Evolutionary conservation across 1,139 yeast genomes (phyloP).

Genomic region (Magnusiomyces starmeri): DNA sequence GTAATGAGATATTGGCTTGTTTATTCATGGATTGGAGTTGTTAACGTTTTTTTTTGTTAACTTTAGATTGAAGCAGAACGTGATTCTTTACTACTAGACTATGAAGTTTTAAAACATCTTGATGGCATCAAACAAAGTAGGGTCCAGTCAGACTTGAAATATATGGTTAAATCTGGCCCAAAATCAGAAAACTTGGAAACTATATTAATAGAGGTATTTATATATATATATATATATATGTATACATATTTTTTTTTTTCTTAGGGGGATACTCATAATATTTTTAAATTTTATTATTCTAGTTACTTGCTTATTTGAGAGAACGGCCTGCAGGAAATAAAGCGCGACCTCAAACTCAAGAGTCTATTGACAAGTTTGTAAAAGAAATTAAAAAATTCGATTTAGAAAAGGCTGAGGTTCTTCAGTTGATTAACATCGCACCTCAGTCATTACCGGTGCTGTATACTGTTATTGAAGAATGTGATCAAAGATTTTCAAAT

Average conservation of each 20-base stretch:
- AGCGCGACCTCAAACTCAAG: conserved; percentile 37
- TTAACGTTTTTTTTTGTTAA: not conserved
- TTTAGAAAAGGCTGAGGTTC: conserved; percentile 73
- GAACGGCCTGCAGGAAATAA: conserved; percentile 40
- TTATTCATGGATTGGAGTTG: not conserved
- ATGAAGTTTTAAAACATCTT: conserved; percentile 61
- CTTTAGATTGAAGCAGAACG: conserved; percentile 42
- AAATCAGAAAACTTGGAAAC: conserved; percentile 45
- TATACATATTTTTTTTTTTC: conserved; percentile 30
- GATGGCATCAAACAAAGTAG: conserved; percentile 43
- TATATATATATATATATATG: not conserved
- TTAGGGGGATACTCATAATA: conserved; percentile 18
- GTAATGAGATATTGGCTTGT: too few species aligned
- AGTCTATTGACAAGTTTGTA: conserved; percentile 44
- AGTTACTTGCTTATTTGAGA: conserved; percentile 41
- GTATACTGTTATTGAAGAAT: conserved; percentile 80
- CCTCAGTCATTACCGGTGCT: conserved; percentile 76
- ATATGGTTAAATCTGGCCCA: conserved; percentile 19
- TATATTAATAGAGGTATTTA: conserved; percentile 51
- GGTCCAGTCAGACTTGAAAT: conserved; percentile 26
- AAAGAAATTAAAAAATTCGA: conserved; percentile 45
- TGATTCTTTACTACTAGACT: conserved; percentile 62
- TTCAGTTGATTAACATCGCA: conserved; percentile 73
- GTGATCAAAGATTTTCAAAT: conserved; percentile 71
- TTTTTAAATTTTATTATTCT: conserved; percentile 3